Conservation (phyloP, 2,329 filamentous ascomycete species). For the Rugonectria rugulosa region DNA sequence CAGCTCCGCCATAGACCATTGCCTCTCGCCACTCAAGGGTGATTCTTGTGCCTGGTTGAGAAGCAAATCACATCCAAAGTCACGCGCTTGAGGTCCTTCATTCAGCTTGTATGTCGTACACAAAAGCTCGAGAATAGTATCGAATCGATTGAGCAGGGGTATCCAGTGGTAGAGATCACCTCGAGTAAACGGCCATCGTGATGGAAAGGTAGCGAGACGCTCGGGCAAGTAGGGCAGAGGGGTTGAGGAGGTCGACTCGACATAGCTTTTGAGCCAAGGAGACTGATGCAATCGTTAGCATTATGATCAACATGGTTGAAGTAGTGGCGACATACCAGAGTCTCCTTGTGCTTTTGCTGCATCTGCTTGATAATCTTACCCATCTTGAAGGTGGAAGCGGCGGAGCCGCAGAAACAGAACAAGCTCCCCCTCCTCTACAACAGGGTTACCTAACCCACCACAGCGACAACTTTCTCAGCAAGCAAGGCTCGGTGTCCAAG, state of each 20-base stretch:
- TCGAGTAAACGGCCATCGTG: conserved; percentile 92
- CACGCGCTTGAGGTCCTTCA: conserved; percentile 79
- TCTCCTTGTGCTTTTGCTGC: conserved; percentile 72
- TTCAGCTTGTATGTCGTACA: conserved; percentile 81
- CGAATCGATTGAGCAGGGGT: conserved; percentile 89
- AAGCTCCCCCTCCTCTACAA: conserved; percentile 66
- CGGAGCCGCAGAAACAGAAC: conserved; percentile 60
- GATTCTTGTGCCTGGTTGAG: conserved; percentile 63
- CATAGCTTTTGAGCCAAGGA: conserved; percentile 84
- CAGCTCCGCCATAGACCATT: conserved; percentile 57
- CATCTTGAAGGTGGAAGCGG: conserved; percentile 68
- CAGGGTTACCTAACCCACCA: conserved; percentile 45
- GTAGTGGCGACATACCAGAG: conserved; percentile 59
- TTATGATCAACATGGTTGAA: conserved; percentile 15
- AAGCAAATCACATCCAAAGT: conserved; percentile 74
- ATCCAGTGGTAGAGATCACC: conserved; percentile 99
- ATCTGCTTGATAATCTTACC: conserved; percentile 73
- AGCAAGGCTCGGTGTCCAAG: conserved; percentile 40
- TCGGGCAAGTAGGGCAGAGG: conserved; percentile 80
- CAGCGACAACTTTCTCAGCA: conserved; percentile 49
- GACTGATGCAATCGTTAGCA: conserved; percentile 65
- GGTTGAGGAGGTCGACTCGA: conserved; percentile 71
- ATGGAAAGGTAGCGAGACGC: conserved; percentile 81
- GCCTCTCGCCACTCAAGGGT: conserved; percentile 56
- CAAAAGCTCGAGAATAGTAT: conserved; percentile 84